Evolutionary conservation across 768 basidiomycete species (phyloP).

Genomic region (Lactarius sanguifluus): DNA sequence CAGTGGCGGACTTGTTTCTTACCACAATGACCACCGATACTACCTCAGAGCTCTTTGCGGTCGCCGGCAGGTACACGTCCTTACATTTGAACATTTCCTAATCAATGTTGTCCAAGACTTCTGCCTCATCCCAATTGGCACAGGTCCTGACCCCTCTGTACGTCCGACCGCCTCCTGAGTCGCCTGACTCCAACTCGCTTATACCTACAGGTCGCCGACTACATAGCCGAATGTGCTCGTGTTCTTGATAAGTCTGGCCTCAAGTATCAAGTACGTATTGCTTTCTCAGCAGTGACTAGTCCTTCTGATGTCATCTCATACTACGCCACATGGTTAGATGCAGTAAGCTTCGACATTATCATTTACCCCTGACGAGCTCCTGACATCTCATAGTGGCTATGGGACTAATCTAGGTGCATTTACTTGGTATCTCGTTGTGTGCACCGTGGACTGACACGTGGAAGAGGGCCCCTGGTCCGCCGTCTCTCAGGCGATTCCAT

Average conservation of each 20-base stretch:
- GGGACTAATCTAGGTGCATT: conserved; percentile 81
- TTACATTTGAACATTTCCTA: conserved; percentile 10
- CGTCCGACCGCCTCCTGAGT: conserved; percentile 24
- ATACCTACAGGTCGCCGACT: conserved; percentile 60
- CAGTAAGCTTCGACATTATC: conserved; percentile 50
- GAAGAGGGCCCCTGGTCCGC: conserved; percentile 81
- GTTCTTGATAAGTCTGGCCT: conserved; percentile 83
- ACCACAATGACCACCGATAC: conserved; percentile 35
- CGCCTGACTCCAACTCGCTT: background rate
- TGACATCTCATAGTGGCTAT: conserved; percentile 60
- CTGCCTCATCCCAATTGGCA: conserved; percentile 86
- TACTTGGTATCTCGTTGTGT: background rate
- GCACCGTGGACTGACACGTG: background rate
- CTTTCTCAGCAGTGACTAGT: background rate
- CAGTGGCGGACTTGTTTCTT: background rate
- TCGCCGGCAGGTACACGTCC: conserved; percentile 53
- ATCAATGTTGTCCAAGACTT: conserved; percentile 57
- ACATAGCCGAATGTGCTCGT: conserved; percentile 79
- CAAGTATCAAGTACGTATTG: conserved; percentile 64
- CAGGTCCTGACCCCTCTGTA: conserved; percentile 63
- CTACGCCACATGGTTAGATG: conserved; percentile 45
- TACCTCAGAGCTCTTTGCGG: conserved; percentile 61
- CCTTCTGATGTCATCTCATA: background rate
- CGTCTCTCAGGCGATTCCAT: conserved; percentile 87
- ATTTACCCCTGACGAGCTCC: background rate